phyloP scores from a whole-genome alignment of 2,329 filamentous ascomycete species.

The Nigrospora sphaerica region DNA sequence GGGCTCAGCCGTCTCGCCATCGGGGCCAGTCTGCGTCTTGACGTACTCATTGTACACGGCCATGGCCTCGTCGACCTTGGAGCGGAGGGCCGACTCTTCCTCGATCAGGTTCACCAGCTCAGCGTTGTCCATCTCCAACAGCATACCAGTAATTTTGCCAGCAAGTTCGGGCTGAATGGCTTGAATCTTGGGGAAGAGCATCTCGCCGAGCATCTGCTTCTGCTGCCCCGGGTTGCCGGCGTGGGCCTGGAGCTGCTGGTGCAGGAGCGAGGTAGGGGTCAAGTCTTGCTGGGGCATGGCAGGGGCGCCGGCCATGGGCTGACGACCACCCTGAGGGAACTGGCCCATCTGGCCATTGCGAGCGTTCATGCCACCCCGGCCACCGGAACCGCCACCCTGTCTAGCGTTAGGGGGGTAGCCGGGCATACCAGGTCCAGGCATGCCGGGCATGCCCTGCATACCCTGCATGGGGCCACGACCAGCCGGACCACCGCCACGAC shows the following conservation, averaged over 20 bases:
- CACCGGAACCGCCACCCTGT: slow-evolving; percentile 18
- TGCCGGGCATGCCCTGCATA: slow-evolving; percentile 39
- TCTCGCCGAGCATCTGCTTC: slow-evolving; percentile 98
- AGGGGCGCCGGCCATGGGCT: slow-evolving; percentile 27
- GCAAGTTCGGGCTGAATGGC: slow-evolving; percentile 90
- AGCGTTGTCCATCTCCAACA: slow-evolving; percentile 96
- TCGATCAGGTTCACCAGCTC: slow-evolving; percentile 91
- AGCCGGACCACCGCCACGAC: slow-evolving; percentile 51
- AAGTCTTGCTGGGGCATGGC: slow-evolving; percentile 25
- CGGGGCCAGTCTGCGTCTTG: slow-evolving; percentile 61
- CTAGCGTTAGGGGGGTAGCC: slow-evolving; percentile 51
- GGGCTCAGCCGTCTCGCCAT: slow-evolving; percentile 21
- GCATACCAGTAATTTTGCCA: slow-evolving; percentile 99
- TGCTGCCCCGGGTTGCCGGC: slow-evolving; percentile 61
- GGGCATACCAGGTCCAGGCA: slow-evolving; percentile 48
- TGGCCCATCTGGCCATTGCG: slow-evolving; percentile 29
- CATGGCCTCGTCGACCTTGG: slow-evolving; percentile 96
- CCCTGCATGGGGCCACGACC: slow-evolving; percentile 67
- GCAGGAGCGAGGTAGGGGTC: slow-evolving; percentile 38
- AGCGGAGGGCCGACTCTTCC: slow-evolving; percentile 79
- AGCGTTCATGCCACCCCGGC: slow-evolving; percentile 31
- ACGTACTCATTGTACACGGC: slow-evolving; percentile 98
- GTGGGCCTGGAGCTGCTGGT: slow-evolving; percentile 49
- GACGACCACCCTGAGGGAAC: slow-evolving; percentile 43
- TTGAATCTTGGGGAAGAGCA: slow-evolving; percentile 97